Evolutionary conservation across 202 grass and related monocot genomes (phyloP), one percentile per base, ranked within the genome.

Genomic region (Zoysia matrella): DNA sequence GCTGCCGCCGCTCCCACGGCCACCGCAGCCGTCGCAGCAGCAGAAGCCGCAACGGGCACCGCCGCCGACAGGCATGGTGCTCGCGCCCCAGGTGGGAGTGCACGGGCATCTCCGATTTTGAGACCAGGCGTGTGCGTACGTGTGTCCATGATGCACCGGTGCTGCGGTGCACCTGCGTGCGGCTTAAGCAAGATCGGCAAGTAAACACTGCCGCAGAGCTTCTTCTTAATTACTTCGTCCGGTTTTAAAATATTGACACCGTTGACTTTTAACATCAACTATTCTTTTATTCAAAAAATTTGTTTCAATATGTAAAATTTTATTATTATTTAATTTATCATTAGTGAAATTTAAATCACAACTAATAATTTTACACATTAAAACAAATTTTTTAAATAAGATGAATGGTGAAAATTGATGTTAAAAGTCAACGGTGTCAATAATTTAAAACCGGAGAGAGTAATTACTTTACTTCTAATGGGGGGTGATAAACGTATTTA

Each of bases 41-140:
- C 47, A 71, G 53, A 67, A 49, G 42, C 30, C 76, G 50, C 41
- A 30, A 67, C 73, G 75, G 10, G 65, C 61, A 11, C 71, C 39
- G 60, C 86, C 43, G 47, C 74, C 43, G 61, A 52, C 58, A 46
- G 78, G 78, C 73, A 78, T 69, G 88, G 49, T 76, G 75, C 72
- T 73, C 65, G 76, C 80, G 64, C 40, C 63, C 39, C 52, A 83
- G 14, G 12, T 68, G 18, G 85, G 41, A 51, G 75, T 72, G 81
- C 80, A 80, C 52, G 79, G 77, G 65, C 60, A 62, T 71, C 84
- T 75, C 68, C 76, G 69, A n/a, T 89, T 86, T 74, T 88, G 73
- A 85, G 60, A 55, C 9, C 63, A 64, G 7, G 3, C 75, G 30
- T 14, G 49, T 40, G 46, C n/a, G 30, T 36, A 36, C 12, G 7